Conservation (phyloP, 2,329 filamentous ascomycete genomes). For the Exserohilum rostratum region DNA sequence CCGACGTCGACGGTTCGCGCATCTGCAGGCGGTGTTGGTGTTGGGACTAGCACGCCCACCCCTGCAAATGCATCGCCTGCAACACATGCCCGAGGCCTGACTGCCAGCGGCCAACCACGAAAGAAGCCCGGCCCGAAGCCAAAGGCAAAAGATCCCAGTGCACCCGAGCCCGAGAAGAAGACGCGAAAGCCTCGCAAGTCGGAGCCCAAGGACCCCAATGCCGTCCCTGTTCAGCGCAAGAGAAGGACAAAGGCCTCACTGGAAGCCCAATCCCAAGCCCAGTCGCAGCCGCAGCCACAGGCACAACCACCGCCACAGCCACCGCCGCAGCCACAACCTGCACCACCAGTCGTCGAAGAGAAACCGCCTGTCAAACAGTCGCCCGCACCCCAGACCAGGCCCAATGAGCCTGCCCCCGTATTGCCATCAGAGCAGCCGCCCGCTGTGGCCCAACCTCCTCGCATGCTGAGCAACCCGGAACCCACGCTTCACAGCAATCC, state of each 20-base stretch:
- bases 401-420: conserved; percentile 31
- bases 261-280: conserved; percentile 36
- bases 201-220: conserved; percentile 57
- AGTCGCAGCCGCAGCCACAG: conserved; percentile 21
- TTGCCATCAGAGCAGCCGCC: conserved; percentile 37
- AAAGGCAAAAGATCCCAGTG: conserved; percentile 45
- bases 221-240: conserved; percentile 55
- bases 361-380: conserved; percentile 31
- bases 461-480: conserved; percentile 49
- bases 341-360: conserved; percentile 33
- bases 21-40: conserved; percentile 39
- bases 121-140: conserved; percentile 54
- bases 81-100: conserved; percentile 34
- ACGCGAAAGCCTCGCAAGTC: conserved; percentile 54
- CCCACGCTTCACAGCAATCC: conserved; percentile 46
- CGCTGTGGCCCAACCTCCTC: conserved; percentile 32
- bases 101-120: conserved; percentile 45
- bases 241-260: conserved; percentile 52
- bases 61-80: conserved; percentile 39
- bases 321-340: conserved; percentile 23
- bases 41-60: conserved; percentile 38
- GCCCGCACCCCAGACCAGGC: conserved; percentile 38
- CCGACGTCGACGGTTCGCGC: conserved; percentile 41
- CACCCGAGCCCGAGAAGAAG: conserved; percentile 50
- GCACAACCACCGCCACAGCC: conserved; percentile 37